A percentile compares a stretch with the other conserved stretches of the same genome.
Evolutionary conservation across 192 early-diverging fungal species (phyloP).

Genomic region (Dispira simplex): DNA sequence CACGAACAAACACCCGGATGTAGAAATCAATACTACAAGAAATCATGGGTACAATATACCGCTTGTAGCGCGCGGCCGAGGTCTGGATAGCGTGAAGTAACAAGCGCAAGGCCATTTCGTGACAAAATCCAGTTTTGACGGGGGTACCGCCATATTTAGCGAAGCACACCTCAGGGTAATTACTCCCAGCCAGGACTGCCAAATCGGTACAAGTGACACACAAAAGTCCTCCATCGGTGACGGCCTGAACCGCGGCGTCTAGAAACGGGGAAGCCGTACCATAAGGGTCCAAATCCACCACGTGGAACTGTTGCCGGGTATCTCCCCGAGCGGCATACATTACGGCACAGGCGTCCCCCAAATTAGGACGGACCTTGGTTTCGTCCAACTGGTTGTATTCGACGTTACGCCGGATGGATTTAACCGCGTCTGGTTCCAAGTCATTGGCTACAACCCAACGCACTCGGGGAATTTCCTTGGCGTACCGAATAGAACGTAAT

Average conservation of each 20-base stretch:
- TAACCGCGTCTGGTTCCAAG: constrained; percentile 73
- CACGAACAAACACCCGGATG: constrained; percentile 87
- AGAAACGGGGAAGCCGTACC: constrained; percentile 91
- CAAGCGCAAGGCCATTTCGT: constrained; percentile 90
- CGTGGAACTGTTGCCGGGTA: constrained; percentile 44
- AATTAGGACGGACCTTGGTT: constrained; percentile 57
- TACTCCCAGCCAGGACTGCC: constrained; percentile 83
- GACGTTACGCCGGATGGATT: constrained; percentile 73
- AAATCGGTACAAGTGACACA: constrained; percentile 98
- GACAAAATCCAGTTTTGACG: constrained; percentile 73
- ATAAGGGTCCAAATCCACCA: constrained; percentile 94
- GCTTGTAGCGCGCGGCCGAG: constrained; percentile 67
- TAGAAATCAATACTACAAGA: constrained; percentile 98
- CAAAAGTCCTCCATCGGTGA: constrained; percentile 74
- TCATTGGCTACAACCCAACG: constrained; percentile 84
- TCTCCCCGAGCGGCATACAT: constrained; percentile 50
- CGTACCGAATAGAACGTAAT: constrained; percentile 89
- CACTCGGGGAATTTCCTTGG: constrained; percentile 75
- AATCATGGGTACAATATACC: constrained; percentile 75
- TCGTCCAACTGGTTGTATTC: constrained; percentile 62
- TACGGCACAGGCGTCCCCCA: constrained; percentile 68
- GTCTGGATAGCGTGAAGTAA: constrained; percentile 71
- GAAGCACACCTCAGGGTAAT: constrained; percentile 72
- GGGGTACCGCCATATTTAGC: constrained; percentile 93
- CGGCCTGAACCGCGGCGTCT: constrained; percentile 86